A percentile compares a stretch with the other conserved stretches of the same genome.
These are phyloP conservation scores for Aspergillus novofumigatus DNA, from an alignment of 2,329 filamentous ascomycete species.

Conservation along the genomic window DNA sequence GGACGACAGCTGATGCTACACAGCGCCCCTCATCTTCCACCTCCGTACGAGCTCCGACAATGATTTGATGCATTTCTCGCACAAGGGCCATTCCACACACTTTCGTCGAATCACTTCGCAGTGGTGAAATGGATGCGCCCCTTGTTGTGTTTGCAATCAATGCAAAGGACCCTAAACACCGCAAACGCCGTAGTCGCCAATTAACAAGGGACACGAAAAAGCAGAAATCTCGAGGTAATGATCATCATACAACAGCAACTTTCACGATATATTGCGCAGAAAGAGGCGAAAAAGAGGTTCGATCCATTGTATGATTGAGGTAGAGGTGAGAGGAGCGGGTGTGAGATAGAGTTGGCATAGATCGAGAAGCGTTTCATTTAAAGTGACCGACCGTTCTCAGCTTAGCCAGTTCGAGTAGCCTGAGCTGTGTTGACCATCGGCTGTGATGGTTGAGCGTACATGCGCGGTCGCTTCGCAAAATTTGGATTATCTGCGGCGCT, in stretches of 20 bases:
- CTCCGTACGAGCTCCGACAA: not conserved
- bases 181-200: not conserved
- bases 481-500: conserved; percentile 50
- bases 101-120: not conserved
- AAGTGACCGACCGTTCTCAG: not conserved
- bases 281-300: not conserved
- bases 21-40: not conserved
- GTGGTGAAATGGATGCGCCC: not conserved
- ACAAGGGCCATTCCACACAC: not conserved
- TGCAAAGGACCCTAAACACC: not conserved
- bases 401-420: conserved; percentile 37
- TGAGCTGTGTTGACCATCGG: conserved; percentile 49
- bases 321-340: not conserved
- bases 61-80: not conserved
- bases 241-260: not conserved
- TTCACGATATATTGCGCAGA: not conserved
- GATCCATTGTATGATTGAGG: not conserved
- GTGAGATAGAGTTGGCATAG: not conserved
- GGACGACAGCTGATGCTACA: not conserved
- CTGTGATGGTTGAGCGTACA: conserved; percentile 48
- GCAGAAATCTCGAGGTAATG: not conserved
- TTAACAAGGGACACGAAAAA: not conserved
- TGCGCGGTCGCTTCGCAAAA: conserved; percentile 56
- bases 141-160: not conserved
- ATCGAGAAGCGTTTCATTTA: conserved; percentile 3